Conservation (phyloP, 2,329 filamentous ascomycete species). For the Fusarium sp. region DNA sequence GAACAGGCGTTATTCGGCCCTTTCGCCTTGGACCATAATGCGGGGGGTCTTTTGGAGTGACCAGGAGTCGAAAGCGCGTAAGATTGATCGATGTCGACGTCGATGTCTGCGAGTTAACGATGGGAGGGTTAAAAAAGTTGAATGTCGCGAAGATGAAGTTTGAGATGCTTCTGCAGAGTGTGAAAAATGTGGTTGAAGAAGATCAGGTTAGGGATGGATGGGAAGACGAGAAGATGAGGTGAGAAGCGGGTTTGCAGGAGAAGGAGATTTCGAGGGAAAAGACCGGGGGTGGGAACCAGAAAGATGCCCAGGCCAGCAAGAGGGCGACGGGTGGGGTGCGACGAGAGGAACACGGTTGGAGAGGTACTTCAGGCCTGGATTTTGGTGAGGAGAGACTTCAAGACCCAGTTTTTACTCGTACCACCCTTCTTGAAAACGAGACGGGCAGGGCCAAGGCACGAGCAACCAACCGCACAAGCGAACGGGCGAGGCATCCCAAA, state of each 20-base stretch:
- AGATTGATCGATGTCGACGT: conserved; percentile 13
- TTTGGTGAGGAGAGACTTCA: conserved; percentile 7
- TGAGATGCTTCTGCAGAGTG: conserved; percentile 15
- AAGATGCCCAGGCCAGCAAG: conserved; percentile 3
- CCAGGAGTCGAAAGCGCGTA: conserved; percentile 28
- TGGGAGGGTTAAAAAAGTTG: background rate
- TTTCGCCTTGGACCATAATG: conserved; percentile 55
- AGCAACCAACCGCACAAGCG: conserved; percentile 32
- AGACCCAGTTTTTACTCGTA: conserved; percentile 32
- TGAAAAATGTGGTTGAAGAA: conserved; percentile 38
- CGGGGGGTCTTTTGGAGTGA: conserved; percentile 48
- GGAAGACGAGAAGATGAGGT: conserved; percentile 41
- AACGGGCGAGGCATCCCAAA: conserved; percentile 40
- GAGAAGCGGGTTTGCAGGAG: conserved; percentile 41
- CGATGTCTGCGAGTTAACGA: background rate
- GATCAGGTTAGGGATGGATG: conserved; percentile 34
- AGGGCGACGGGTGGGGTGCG: conserved; percentile 25
- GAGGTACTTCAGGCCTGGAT: conserved; percentile 5
- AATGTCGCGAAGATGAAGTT: conserved; percentile 5
- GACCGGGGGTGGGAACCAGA: conserved; percentile 31
- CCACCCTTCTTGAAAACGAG: conserved; percentile 27
- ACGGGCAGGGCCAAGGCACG: conserved; percentile 26
- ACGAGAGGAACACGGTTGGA: conserved; percentile 12
- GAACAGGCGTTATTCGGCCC: conserved; percentile 58
- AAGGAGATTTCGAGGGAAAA: conserved; percentile 46